These are phyloP conservation scores for Achaetomiella virescens DNA, from an alignment of 495 filamentous ascomycete species.

Conservation along the genomic window DNA sequence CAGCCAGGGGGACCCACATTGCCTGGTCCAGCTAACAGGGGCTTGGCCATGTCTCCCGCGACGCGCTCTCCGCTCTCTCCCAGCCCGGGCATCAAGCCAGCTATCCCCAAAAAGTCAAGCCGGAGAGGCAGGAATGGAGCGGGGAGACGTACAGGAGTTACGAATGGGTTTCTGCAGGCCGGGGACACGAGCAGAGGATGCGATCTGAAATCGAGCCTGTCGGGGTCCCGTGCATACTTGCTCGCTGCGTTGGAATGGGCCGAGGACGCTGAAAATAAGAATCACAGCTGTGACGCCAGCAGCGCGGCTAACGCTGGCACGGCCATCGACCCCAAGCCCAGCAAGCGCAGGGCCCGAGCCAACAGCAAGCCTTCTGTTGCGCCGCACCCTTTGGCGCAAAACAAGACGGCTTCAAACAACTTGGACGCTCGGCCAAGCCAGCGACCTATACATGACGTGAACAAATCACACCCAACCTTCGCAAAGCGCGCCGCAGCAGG, in stretches of 20 bases:
- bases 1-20: not conserved
- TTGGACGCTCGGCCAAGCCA: not conserved
- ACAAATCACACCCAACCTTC: not conserved
- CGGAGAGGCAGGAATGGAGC: not conserved
- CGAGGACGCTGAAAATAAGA: not conserved
- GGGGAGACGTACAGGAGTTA: not conserved
- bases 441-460: constrained; percentile 4
- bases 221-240: constrained; percentile 3
- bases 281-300: not conserved
- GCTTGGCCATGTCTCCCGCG: not conserved
- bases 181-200: not conserved
- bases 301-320: not conserved
- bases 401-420: not conserved
- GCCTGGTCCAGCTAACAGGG: not conserved
- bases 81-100: not conserved
- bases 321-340: not conserved
- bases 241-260: constrained; percentile 12
- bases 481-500: not conserved
- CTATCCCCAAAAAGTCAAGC: not conserved
- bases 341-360: not conserved
- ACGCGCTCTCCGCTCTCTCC: not conserved
- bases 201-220: not conserved
- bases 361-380: not conserved
- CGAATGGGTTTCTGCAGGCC: constrained; percentile 6
- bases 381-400: not conserved